These are phyloP conservation scores for Nadsonia fulvescens DNA, from an alignment of 805 yeast species.

Conservation along the genomic window DNA sequence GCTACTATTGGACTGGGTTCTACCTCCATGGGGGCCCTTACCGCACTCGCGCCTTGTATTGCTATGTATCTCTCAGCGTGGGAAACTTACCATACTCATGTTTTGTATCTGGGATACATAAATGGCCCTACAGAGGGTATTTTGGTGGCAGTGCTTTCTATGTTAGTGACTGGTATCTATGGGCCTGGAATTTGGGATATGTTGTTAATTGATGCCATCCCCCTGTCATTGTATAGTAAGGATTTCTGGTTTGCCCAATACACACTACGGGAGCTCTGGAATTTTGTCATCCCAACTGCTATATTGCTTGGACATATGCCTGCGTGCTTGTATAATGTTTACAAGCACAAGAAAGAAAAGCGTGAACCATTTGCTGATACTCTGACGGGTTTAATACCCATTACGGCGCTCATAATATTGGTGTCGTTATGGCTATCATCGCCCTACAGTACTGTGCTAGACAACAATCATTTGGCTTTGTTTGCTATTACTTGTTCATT, in stretches of 20 bases:
- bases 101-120: slow-evolving; percentile 57
- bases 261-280: slow-evolving; percentile 15
- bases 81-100: slow-evolving; percentile 90
- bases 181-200: slow-evolving; percentile 42
- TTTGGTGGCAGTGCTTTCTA: slow-evolving; percentile 39
- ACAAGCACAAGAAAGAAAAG: slow-evolving; percentile 28
- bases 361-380: slow-evolving; percentile 18
- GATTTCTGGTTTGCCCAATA: slow-evolving; percentile 17
- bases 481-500: slow-evolving; percentile 69
- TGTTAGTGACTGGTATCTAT: slow-evolving; percentile 41
- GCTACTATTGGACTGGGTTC: slow-evolving; percentile 69
- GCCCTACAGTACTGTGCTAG: slow-evolving; percentile 30
- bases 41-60: slow-evolving; percentile 55
- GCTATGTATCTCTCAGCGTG: slow-evolving; percentile 56
- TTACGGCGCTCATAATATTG: slow-evolving; percentile 33
- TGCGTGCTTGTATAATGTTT: slow-evolving; percentile 36
- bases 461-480: slow-evolving; percentile 35
- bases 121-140: slow-evolving; percentile 97
- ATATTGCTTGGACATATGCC: slow-evolving; percentile 43
- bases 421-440: slow-evolving; percentile 28
- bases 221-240: slow-evolving; percentile 8
- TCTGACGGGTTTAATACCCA: slow-evolving; percentile 49
- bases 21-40: slow-evolving; percentile 54
- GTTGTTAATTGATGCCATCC: slow-evolving; percentile 9
- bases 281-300: slow-evolving; percentile 13